Evolutionary conservation across 768 basidiomycete genomes (phyloP).

Genomic region (Pisolithus marmoratus): DNA sequence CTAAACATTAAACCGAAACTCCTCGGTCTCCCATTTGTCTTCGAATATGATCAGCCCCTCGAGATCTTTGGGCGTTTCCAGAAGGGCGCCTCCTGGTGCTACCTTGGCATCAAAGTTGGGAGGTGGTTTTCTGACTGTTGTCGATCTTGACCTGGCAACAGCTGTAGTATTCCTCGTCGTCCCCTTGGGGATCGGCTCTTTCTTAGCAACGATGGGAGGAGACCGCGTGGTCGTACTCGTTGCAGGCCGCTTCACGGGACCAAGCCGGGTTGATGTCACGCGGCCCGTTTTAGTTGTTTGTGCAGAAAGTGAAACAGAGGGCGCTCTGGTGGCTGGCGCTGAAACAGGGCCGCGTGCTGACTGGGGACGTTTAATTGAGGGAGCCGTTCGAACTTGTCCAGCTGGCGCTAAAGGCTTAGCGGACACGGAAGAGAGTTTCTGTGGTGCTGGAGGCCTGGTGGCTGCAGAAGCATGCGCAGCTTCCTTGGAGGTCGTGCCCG

Average conservation of each 20-base stretch:
- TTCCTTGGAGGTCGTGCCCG: not conserved
- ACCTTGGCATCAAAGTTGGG: constrained; percentile 19
- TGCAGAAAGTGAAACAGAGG: constrained; percentile 11
- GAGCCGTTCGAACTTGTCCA: not conserved
- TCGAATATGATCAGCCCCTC: constrained; percentile 26
- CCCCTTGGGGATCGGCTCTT: not conserved
- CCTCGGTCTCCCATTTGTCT: constrained; percentile 23
- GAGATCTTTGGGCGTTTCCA: constrained; percentile 27
- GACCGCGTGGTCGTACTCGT: constrained; percentile 7
- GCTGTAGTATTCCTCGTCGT: not conserved
- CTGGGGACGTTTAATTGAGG: constrained; percentile 8
- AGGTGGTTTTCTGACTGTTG: constrained; percentile 20
- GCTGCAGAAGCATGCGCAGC: constrained; percentile 1
- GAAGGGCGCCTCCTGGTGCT: constrained; percentile 13
- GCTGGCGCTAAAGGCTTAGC: constrained; percentile 4
- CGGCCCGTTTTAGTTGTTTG: constrained; percentile 9
- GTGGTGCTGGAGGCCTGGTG: constrained; percentile 1
- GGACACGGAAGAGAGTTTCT: constrained; percentile 3
- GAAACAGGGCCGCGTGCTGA: constrained; percentile 5
- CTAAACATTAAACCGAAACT: constrained; percentile 25
- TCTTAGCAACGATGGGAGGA: constrained; percentile 6
- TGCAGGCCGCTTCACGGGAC: constrained; percentile 5
- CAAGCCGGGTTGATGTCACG: constrained; percentile 5
- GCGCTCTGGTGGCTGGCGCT: constrained; percentile 15
- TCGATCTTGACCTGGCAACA: constrained; percentile 13